Conservation (phyloP, 2,329 filamentous ascomycete genomes). For the Ophiostoma ulmi region DNA sequence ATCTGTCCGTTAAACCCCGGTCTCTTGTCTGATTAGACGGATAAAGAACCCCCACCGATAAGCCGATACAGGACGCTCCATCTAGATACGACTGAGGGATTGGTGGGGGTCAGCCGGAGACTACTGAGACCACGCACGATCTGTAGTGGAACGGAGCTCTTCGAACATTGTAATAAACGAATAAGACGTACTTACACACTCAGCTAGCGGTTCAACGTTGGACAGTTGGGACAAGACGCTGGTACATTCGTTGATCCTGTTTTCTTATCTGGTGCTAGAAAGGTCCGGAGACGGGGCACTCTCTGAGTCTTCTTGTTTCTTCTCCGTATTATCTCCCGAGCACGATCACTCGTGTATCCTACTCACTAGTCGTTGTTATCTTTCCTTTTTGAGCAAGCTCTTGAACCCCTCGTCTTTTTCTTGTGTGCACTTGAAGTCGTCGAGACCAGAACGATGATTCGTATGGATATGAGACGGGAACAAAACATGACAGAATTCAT, state of each 20-base stretch:
- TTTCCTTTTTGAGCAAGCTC: background rate
- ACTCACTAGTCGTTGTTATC: background rate
- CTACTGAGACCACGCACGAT: background rate
- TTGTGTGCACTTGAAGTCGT: too few relatives aligned
- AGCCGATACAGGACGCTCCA: constrained; percentile 12
- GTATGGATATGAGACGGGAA: background rate
- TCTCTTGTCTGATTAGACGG: background rate
- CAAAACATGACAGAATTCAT: background rate
- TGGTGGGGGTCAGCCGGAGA: constrained; percentile 4
- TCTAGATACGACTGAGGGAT: background rate
- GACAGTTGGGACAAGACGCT: background rate
- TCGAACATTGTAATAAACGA: background rate
- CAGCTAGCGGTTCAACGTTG: background rate
- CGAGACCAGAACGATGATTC: too few relatives aligned
- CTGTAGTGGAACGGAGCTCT: background rate
- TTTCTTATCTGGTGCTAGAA: constrained; percentile 6
- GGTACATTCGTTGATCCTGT: background rate
- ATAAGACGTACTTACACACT: background rate
- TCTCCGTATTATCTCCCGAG: background rate
- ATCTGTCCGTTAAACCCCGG: background rate
- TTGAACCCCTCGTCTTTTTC: background rate
- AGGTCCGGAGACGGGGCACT: background rate
- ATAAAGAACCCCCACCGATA: background rate
- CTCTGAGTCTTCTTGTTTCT: background rate
- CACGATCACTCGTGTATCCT: background rate